Evolutionary conservation across 768 basidiomycete species (phyloP).

Genomic region (Rhizopogon vinicolor): DNA sequence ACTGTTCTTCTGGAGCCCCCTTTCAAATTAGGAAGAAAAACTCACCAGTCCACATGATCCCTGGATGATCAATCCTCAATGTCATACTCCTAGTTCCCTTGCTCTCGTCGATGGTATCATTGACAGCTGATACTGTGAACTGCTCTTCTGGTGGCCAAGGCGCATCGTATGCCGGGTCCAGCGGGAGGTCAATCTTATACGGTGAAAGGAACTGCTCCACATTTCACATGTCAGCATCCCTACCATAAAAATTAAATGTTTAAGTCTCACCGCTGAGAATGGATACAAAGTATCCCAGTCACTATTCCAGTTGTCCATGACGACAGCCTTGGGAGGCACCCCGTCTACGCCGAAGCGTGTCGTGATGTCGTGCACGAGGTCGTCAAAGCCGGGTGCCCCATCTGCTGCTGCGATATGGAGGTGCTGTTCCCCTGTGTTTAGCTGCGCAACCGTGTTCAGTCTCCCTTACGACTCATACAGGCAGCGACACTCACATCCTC

Average conservation of each 20-base stretch:
- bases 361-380: slow-evolving; percentile 59
- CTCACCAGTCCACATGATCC: slow-evolving; percentile 82
- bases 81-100: slow-evolving; percentile 69
- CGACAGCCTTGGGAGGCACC: slow-evolving; percentile 37
- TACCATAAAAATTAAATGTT: neutral
- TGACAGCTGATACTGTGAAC: slow-evolving; percentile 54
- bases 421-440: slow-evolving; percentile 66
- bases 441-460: slow-evolving; percentile 33
- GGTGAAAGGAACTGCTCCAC: slow-evolving; percentile 69
- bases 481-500: slow-evolving; percentile 63
- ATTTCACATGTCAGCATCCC: neutral
- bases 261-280: slow-evolving; percentile 57
- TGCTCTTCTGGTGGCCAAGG: slow-evolving; percentile 37
- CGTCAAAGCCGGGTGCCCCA: slow-evolving; percentile 68
- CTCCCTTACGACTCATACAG: neutral
- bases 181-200: slow-evolving; percentile 69
- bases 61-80: slow-evolving; percentile 69
- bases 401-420: slow-evolving; percentile 83
- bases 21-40: neutral
- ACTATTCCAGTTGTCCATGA: slow-evolving; percentile 71
- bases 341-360: slow-evolving; percentile 49
- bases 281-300: slow-evolving; percentile 90
- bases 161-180: slow-evolving; percentile 44
- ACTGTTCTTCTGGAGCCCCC: neutral
- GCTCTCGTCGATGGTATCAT: slow-evolving; percentile 47